Conservation (phyloP, 1,139 yeast species). For the Meyerozyma guilliermondii region DNA sequence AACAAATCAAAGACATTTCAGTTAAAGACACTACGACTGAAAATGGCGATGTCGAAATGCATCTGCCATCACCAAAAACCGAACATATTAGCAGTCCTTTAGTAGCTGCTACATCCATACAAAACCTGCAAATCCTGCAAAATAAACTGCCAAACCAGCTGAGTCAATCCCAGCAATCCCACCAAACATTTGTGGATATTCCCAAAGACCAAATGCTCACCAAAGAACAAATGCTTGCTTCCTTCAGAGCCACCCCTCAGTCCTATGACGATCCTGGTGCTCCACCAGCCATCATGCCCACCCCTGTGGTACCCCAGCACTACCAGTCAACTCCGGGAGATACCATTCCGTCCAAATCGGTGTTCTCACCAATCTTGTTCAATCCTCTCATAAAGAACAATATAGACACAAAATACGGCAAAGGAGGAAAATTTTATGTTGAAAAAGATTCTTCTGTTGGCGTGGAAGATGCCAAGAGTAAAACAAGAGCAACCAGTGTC, state of each 20-base stretch:
- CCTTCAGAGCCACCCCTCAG: constrained; percentile 32
- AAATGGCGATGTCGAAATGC: constrained; percentile 3
- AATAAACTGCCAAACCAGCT: too few relatives aligned
- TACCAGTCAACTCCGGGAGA: constrained; percentile 4
- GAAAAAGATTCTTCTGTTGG: constrained; percentile 27
- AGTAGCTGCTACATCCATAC: neutral
- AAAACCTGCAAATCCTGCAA: neutral
- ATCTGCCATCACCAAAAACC: constrained; percentile 1
- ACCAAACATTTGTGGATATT: constrained; percentile 36
- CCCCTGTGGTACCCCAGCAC: constrained; percentile 42
- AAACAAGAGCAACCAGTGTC: constrained; percentile 39
- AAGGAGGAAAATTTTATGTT: constrained; percentile 81
- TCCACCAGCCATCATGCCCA: constrained; percentile 59
- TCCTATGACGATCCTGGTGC: constrained; percentile 81
- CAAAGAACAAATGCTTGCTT: constrained; percentile 43
- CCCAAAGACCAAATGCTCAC: constrained; percentile 40
- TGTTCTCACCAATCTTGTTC: constrained; percentile 75
- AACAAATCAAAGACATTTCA: constrained; percentile 1
- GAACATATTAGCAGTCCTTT: neutral
- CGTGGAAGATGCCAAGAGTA: constrained; percentile 16
- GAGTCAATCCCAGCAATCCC: neutral
- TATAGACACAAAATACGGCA: constrained; percentile 77
- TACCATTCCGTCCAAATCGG: constrained; percentile 30
- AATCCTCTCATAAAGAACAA: constrained; percentile 72
- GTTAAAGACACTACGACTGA: neutral